Evolutionary conservation across 2,329 filamentous ascomycete species (phyloP), one percentile per base, ranked within the genome.

Genomic region (Colletotrichum sp.): DNA sequence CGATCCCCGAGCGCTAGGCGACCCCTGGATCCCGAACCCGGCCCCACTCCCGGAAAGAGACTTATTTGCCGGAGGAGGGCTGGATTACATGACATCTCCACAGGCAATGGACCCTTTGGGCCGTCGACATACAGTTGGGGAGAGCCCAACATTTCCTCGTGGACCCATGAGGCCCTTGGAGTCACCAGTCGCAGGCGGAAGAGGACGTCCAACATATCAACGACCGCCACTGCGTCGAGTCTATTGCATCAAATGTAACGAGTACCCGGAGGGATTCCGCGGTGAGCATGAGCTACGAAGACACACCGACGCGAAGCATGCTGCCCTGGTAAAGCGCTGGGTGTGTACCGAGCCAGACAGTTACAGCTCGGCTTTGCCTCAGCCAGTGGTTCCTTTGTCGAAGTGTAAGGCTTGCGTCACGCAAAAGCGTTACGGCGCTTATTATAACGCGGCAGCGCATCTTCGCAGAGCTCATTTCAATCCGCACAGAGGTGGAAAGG

Each of bases 271-370:
- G 76, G 96, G 96, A 7, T 98, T 98, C 83, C 93, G 96, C 62
- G 96, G 96, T 74, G 95, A 98, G 72, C 96, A 98, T 83, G 96
- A 98, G 83, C 88, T 96, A 65, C 89, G 93, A 71, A 90, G 94
- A 73, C 94, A 96, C 82, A 88, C 86, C 21, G 89, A 91, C 76
- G 89, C 90, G 7, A 91, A 91, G 76, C 90, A 92, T 78, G 89
- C 90, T 5, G 86, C 89, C 12, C 80, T 90, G 44, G 89, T 90
- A 32, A 90, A 89, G 80, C 85, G 89, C 80, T 92, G 89, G 89
- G 87, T 91, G 21, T 91, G 90, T 81, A 88, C 86, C 34, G 89
- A 91, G 77, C 89, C 89, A 30, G 85, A 87, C 18, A 83, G 78
- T 52, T 78, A 83, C 63, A 79, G 83, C 59, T 76, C 84, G 52